Conservation (phyloP, 2,329 filamentous ascomycete species). For the Metarhizium sp. region DNA sequence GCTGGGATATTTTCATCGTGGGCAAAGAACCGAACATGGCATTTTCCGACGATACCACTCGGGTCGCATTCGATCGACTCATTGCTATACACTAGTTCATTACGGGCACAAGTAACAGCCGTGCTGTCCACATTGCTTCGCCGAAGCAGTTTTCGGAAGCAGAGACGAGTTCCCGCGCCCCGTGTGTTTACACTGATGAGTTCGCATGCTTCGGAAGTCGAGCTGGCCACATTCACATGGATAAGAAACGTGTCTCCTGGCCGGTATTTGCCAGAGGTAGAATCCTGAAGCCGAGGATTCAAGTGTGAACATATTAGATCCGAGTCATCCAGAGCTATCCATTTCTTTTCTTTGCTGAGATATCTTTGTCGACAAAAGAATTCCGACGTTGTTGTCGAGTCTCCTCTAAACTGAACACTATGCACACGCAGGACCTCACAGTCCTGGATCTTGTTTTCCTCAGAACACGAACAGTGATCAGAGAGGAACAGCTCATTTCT, state of each 20-base stretch:
- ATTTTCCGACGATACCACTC: slow-evolving; percentile 41
- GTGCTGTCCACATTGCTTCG: slow-evolving; percentile 29
- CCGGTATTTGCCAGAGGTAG: slow-evolving; percentile 22
- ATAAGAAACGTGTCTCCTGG: slow-evolving; percentile 53
- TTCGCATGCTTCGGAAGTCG: slow-evolving; percentile 50
- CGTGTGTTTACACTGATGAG: slow-evolving; percentile 28
- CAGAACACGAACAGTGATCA: slow-evolving; percentile 62
- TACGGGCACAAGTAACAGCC: slow-evolving; percentile 28
- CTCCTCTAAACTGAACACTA: slow-evolving; percentile 46
- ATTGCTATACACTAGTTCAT: slow-evolving; percentile 51
- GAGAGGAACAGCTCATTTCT: slow-evolving; percentile 68
- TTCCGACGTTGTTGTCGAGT: slow-evolving; percentile 35
- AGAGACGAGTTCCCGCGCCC: neutral
- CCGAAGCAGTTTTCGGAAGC: slow-evolving; percentile 44
- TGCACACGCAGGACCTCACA: slow-evolving; percentile 49
- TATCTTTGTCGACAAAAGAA: slow-evolving; percentile 68
- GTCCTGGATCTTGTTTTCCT: slow-evolving; percentile 35
- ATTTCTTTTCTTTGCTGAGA: slow-evolving; percentile 47
- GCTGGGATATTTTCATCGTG: slow-evolving; percentile 36
- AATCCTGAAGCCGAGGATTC: slow-evolving; percentile 5
- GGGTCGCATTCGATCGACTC: slow-evolving; percentile 27
- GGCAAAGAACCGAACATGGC: slow-evolving; percentile 48
- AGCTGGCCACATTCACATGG: slow-evolving; percentile 16
- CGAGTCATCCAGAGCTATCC: slow-evolving; percentile 43
- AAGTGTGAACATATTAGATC: slow-evolving; percentile 46